Evolutionary conservation across 2,329 filamentous ascomycete species (phyloP).

Genomic region (Cytospora schulzeri): DNA sequence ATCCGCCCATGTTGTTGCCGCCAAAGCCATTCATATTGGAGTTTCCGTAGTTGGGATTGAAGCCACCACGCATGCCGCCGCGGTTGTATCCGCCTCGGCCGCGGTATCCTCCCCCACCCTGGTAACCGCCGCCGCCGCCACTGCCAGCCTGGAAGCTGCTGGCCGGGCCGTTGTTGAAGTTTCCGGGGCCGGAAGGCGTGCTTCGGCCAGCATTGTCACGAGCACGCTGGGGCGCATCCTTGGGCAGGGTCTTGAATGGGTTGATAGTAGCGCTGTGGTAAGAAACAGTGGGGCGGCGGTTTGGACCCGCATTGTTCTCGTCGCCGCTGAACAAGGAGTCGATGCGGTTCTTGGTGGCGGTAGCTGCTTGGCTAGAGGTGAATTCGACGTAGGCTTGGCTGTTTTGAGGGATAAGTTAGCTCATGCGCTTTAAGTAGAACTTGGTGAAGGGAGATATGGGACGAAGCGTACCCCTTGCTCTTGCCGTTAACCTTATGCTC

Average conservation of each 20-base stretch:
- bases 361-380: conserved; percentile 78
- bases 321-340: conserved; percentile 60
- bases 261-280: conserved; percentile 80
- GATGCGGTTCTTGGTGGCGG: conserved; percentile 80
- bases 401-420: conserved; percentile 26
- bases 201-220: conserved; percentile 63
- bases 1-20: conserved; percentile 29
- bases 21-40: conserved; percentile 34
- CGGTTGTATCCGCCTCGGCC: conserved; percentile 55
- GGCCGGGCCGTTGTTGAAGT: conserved; percentile 51
- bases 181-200: conserved; percentile 44
- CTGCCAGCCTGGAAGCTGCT: conserved; percentile 40
- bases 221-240: conserved; percentile 76
- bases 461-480: conserved; percentile 79
- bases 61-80: conserved; percentile 50
- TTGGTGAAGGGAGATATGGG: conserved; percentile 12
- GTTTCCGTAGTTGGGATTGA: conserved; percentile 48
- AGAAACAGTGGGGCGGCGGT: conserved; percentile 60
- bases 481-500: conserved; percentile 99
- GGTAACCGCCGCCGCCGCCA: conserved; percentile 49
- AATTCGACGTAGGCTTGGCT: conserved; percentile 86
- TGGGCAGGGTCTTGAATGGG: conserved; percentile 87
- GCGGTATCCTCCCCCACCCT: conserved; percentile 46
- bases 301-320: conserved; percentile 57
- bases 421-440: background rate